Base-by-base conservation (phyloP, 1,139 yeast genomes). In the Sugiyamaella xylanicola region DNA sequence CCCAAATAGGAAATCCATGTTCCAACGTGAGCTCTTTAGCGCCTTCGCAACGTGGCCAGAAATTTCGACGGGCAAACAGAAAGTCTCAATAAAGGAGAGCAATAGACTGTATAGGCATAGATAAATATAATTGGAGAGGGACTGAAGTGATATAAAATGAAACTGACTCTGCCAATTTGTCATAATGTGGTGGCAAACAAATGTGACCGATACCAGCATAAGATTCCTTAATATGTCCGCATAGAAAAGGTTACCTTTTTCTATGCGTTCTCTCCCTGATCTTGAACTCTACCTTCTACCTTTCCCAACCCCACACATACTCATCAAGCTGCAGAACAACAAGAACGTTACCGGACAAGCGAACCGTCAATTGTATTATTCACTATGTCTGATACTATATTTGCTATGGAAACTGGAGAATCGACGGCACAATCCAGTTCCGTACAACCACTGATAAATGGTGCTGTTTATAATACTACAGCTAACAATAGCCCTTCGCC, bases 321-420 rank as follows among this genome's bases (percentile, higher is more conserved):
- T 32, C 37, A 32, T 32, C 37, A 15, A 8, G 15, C 37, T 32
- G 37, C 37, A 32, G 15, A 32, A 32, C 15, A 32, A 32, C 37
- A 32, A 32, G 37, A 32, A 32, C 37, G 13, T n/a, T 15, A 32
- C 8, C 15, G 15, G 4, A 32, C 5, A 8, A 32, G 37, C 15
- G 4, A n/a, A 32, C 15, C 15, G 37, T 7, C 3, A 35, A 11
- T 11, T 21, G 36, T 45, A 25, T 32, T 7, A 16, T n/a, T 22
- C 29, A 35, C 32, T 21, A 46, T 46, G 50, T 36, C 50, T 15
- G 50, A 46, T 19, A 9, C 19, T 35, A 45, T 45, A 17, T 45
- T 45, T 32, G 8, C 42, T 36, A 46, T 46, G 50, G 50, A 46
- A 36, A 36, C 22, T 36, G 50, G 42, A 8, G 36, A 21, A 15